Conservation (phyloP, 1,139 yeast genomes). For the Geotrichum citri-aurantii region DNA sequence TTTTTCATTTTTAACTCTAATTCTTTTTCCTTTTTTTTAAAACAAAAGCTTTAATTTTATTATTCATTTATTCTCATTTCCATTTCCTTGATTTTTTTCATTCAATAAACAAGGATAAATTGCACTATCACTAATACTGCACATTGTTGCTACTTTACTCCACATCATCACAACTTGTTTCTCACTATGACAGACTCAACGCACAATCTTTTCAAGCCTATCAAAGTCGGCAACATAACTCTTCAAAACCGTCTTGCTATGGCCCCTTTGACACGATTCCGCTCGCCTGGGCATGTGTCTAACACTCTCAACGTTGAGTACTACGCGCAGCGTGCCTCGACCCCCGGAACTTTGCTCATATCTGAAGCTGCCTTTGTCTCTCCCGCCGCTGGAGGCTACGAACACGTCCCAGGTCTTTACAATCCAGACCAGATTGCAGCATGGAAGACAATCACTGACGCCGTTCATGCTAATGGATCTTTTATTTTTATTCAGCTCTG, state of each 20-base stretch:
- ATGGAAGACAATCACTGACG: constrained; percentile 49
- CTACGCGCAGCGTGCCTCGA: constrained; percentile 47
- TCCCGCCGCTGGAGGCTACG: constrained; percentile 36
- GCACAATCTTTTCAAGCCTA: constrained; percentile 31
- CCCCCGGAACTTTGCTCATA: constrained; percentile 48
- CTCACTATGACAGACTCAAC: constrained; percentile 27
- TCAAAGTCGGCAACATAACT: constrained; percentile 29
- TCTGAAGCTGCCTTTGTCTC: constrained; percentile 42
- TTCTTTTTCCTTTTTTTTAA: too few relatives aligned
- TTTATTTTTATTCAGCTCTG: constrained; percentile 52
- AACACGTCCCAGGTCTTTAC: constrained; percentile 51
- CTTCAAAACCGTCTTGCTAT: constrained; percentile 40
- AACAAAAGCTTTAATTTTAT: neutral
- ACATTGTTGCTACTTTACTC: neutral
- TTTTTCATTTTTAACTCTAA: too few relatives aligned
- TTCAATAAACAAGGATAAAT: too few relatives aligned
- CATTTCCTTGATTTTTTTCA: neutral
- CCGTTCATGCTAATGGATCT: constrained; percentile 51
- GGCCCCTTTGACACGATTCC: constrained; percentile 50
- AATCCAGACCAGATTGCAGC: constrained; percentile 43
- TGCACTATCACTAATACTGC: neutral
- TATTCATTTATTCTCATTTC: neutral
- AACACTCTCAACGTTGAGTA: constrained; percentile 43
- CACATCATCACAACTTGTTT: neutral
- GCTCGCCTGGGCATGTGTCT: constrained; percentile 14